These are phyloP conservation scores for Syzygium malaccense DNA, from an alignment of 441 rosid species.

Conservation along the genomic window DNA sequence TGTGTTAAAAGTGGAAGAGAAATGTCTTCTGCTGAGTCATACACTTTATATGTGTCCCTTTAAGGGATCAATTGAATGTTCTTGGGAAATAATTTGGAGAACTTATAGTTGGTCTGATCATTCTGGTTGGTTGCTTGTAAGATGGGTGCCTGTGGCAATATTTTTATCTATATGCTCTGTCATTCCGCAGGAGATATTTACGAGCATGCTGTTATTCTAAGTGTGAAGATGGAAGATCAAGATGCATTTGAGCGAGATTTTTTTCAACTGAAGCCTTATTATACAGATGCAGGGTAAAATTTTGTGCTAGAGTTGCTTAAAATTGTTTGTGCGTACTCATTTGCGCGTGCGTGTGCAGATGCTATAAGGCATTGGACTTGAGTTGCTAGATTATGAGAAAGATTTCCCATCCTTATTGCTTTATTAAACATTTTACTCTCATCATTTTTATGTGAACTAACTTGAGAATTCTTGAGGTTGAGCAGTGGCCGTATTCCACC, in stretches of 20 bases:
- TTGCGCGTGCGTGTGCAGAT: background rate
- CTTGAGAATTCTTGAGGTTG: slow-evolving; percentile 5
- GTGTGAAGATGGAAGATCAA: slow-evolving; percentile 87
- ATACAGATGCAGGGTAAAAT: slow-evolving; percentile 80
- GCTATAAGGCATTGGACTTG: background rate
- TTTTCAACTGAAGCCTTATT: slow-evolving; percentile 91
- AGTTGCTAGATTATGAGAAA: background rate
- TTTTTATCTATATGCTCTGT: background rate
- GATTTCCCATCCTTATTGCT: background rate
- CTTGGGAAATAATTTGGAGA: background rate
- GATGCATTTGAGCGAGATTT: slow-evolving; percentile 96
- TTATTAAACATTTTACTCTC: background rate
- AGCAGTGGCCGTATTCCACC: slow-evolving; percentile 58
- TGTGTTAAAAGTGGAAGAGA: background rate
- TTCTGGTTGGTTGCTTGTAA: background rate
- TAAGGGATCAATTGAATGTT: background rate
- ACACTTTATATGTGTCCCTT: background rate
- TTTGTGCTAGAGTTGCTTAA: background rate
- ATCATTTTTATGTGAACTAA: background rate
- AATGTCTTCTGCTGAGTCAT: background rate
- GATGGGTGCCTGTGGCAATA: background rate
- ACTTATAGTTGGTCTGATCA: background rate
- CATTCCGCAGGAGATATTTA: slow-evolving; percentile 67
- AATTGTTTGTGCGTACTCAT: background rate
- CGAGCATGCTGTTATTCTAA: slow-evolving; percentile 86